phyloP scores from a whole-genome alignment of 768 basidiomycete species.

The Termitomyces sp. region DNA sequence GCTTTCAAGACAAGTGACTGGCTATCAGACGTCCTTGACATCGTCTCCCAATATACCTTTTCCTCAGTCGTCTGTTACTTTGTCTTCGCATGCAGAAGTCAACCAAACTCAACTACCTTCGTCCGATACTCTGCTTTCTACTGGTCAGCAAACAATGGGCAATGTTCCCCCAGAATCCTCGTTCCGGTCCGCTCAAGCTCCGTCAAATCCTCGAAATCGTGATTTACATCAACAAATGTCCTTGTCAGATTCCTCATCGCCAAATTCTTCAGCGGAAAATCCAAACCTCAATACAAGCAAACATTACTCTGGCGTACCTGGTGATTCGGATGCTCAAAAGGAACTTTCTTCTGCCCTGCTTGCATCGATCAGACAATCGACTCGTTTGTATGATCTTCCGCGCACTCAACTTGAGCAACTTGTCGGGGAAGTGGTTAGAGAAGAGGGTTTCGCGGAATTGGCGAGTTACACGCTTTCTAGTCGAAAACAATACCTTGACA shows the following conservation, averaged over 20 bases:
- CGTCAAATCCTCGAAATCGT: neutral
- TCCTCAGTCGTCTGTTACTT: constrained; percentile 2
- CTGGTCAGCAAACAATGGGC: neutral
- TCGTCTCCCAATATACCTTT: constrained; percentile 11
- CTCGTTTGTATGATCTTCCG: constrained; percentile 50
- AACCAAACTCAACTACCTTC: neutral
- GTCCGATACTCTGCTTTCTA: neutral
- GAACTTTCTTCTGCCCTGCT: constrained; percentile 18
- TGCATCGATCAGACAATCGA: constrained; percentile 35
- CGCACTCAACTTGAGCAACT: constrained; percentile 46
- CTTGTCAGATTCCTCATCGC: constrained; percentile 9
- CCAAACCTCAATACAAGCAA: neutral
- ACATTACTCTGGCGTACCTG: neutral
- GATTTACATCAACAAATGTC: neutral
- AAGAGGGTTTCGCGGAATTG: constrained; percentile 74
- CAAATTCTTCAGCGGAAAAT: constrained; percentile 7
- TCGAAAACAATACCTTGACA: neutral
- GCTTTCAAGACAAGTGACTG: neutral
- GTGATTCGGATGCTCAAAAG: neutral
- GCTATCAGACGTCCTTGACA: neutral
- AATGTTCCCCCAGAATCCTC: neutral
- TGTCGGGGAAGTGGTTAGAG: constrained; percentile 57
- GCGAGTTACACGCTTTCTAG: constrained; percentile 31
- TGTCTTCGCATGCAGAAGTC: constrained; percentile 2
- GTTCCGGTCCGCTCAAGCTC: neutral